Evolutionary conservation across 345 rosid species (phyloP).

Genomic region (Eucalyptus decipiens): DNA sequence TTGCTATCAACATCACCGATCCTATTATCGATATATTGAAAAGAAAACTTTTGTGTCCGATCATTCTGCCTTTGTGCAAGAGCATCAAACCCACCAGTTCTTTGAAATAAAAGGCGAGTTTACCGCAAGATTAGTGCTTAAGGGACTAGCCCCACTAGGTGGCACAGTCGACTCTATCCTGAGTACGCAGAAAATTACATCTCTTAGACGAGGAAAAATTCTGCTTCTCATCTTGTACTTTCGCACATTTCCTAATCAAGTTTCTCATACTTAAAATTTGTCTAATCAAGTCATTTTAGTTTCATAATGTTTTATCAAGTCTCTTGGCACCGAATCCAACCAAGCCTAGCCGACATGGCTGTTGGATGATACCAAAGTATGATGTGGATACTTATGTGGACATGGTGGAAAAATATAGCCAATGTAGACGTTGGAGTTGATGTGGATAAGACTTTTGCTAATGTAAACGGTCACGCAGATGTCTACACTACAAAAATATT

Average conservation of each 20-base stretch:
- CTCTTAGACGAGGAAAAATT: neutral
- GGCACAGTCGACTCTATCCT: neutral
- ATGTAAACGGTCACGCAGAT: too few relatives aligned
- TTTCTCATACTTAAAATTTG: neutral
- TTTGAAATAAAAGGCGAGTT: neutral
- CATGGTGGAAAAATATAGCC: neutral
- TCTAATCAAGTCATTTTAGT: neutral
- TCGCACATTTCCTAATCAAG: neutral
- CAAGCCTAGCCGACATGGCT: rapidly evolving
- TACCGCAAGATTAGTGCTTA: neutral
- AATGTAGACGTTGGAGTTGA: rapidly evolving
- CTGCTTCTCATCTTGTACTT: neutral
- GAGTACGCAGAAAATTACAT: neutral
- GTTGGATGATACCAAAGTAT: neutral
- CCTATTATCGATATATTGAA: neutral
- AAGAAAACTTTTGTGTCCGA: neutral
- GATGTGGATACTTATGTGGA: neutral
- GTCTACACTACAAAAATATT: rapidly evolving
- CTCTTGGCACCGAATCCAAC: neutral
- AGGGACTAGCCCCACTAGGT: neutral
- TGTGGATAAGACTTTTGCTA: neutral
- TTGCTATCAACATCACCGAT: neutral
- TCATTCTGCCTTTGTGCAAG: neutral
- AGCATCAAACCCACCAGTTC: neutral
- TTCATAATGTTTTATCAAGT: neutral